A percentile compares a stretch with the other conserved stretches of the same genome.
Conservation (phyloP, 495 filamentous ascomycete genomes). For the Amniculicola lignicola region DNA sequence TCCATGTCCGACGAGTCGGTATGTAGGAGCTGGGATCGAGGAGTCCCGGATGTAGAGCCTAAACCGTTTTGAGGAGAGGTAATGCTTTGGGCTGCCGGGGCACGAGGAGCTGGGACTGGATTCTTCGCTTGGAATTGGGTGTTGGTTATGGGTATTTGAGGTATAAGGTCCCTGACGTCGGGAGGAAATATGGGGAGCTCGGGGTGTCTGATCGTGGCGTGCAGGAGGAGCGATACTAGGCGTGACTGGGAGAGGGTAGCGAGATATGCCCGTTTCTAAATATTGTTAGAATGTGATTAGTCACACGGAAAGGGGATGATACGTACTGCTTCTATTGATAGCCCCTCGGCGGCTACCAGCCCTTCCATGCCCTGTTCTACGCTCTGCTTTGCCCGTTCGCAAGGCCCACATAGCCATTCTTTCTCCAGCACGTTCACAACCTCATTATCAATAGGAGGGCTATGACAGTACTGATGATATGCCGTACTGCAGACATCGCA, state of each 20-base stretch:
- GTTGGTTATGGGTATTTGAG: constrained; percentile 5
- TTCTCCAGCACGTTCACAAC: constrained; percentile 63
- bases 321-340: constrained; percentile 35
- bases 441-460: constrained; percentile 71
- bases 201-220: constrained; percentile 43
- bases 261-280: constrained; percentile 51
- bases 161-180: constrained; percentile 32
- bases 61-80: constrained; percentile 10
- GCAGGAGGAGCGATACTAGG: constrained; percentile 49
- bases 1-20: constrained; percentile 30
- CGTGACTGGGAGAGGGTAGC: constrained; percentile 43
- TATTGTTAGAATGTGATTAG: background rate
- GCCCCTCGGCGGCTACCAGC: constrained; percentile 46
- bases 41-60: constrained; percentile 6
- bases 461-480: constrained; percentile 91
- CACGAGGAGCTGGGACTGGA: background rate
- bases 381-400: constrained; percentile 42
- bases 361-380: constrained; percentile 24
- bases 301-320: background rate
- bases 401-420: constrained; percentile 77
- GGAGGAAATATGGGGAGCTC: constrained; percentile 45
- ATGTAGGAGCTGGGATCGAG: constrained; percentile 13
- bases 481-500: constrained; percentile 86
- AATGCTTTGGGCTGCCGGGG: background rate
- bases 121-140: background rate